Evolutionary conservation across 2,329 filamentous ascomycete species (phyloP).

Genomic region (Claviceps maximensis): DNA sequence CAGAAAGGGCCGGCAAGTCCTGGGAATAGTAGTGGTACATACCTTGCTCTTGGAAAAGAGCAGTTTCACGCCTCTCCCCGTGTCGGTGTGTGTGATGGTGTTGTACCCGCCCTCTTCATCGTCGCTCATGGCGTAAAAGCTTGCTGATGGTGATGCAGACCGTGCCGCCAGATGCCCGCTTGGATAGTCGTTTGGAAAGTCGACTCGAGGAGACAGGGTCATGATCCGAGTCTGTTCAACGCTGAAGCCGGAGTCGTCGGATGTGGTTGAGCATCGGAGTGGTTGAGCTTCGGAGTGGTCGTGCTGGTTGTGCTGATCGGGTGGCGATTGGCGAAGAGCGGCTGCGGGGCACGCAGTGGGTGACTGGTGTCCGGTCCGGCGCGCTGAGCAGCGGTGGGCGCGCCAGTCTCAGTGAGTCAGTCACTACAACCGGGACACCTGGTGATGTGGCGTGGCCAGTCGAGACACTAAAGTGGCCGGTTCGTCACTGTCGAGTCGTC

Average conservation of each 20-base stretch:
- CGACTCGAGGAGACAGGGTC: background rate
- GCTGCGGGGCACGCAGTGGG: background rate
- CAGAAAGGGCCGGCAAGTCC: no score
- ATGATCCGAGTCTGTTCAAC: background rate
- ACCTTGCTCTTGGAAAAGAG: constrained; percentile 96
- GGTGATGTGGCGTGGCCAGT: no score
- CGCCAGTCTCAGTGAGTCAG: no score
- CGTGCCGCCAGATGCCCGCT: background rate
- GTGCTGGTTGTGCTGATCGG: no score
- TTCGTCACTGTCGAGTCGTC: background rate
- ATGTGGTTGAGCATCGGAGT: no score
- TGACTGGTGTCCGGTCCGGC: no score
- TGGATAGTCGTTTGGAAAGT: background rate
- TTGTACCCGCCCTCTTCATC: constrained; percentile 93
- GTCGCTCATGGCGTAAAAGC: constrained; percentile 64
- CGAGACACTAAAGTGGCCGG: no score
- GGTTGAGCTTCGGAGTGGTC: no score
- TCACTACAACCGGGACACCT: no score
- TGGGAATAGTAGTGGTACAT: constrained; percentile 10
- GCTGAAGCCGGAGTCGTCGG: background rate
- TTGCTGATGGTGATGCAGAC: constrained; percentile 9
- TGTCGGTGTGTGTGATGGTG: constrained; percentile 70
- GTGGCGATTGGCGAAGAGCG: background rate
- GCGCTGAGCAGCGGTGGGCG: no score
- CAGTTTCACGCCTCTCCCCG: constrained; percentile 77